Conservation (phyloP, 306 rosid genomes). For the Cajanus cajan region DNA sequence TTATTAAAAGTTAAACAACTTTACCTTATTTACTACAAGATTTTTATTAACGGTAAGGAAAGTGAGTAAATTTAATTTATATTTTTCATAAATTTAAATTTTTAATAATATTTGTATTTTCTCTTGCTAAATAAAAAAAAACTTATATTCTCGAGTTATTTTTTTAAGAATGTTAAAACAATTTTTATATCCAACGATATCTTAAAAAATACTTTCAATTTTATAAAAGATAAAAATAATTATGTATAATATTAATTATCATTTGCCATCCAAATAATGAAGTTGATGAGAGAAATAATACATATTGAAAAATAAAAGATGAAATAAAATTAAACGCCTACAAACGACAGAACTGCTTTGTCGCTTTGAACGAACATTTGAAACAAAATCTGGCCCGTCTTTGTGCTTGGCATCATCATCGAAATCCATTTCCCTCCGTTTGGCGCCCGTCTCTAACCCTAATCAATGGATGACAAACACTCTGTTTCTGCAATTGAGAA, state of each 20-base stretch:
- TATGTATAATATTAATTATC: background rate
- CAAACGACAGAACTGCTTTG: background rate
- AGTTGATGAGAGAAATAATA: background rate
- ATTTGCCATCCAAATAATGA: background rate
- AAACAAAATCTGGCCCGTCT: background rate
- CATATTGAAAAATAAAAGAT: background rate
- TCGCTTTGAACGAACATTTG: background rate
- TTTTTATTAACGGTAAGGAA: too few relatives aligned
- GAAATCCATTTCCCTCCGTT: background rate
- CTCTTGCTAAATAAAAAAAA: background rate
- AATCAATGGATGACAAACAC: conserved; percentile 27
- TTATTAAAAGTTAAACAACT: background rate
- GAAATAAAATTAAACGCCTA: background rate
- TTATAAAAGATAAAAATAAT: background rate
- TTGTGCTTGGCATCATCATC: background rate
- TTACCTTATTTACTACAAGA: too few relatives aligned
- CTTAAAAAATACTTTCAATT: too few relatives aligned
- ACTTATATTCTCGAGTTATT: background rate
- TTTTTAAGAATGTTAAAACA: too few relatives aligned
- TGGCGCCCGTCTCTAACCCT: background rate
- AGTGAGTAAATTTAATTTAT: too few relatives aligned
- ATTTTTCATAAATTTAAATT: too few relatives aligned
- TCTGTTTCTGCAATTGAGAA: conserved; percentile 7
- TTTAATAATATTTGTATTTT: too few relatives aligned
- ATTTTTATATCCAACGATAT: background rate